These are phyloP conservation scores for Ensete glaucum DNA, from an alignment of 176 grass and related monocot species.

Conservation along the genomic window DNA sequence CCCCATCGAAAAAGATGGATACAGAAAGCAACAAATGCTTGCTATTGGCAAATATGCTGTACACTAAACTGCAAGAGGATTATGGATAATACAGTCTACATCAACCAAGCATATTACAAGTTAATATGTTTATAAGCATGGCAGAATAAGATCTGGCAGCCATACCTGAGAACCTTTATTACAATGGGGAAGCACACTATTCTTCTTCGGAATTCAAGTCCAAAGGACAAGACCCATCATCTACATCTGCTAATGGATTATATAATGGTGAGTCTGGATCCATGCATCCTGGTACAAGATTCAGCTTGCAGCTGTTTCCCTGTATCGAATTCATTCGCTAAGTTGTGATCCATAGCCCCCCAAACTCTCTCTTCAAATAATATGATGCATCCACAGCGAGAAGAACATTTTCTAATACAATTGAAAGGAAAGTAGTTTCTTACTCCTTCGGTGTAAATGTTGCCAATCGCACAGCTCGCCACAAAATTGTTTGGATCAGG, in stretches of 20 bases:
- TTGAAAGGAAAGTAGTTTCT: slow-evolving; percentile 8
- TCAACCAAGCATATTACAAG: not conserved
- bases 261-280: slow-evolving; percentile 60
- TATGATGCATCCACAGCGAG: not conserved
- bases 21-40: too few relatives aligned
- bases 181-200: not conserved
- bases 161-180: not conserved
- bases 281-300: slow-evolving; percentile 72
- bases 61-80: too few relatives aligned
- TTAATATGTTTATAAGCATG: too few relatives aligned
- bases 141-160: not conserved
- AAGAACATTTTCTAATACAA: not conserved
- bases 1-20: too few relatives aligned
- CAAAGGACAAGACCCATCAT: slow-evolving; percentile 64
- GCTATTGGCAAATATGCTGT: too few relatives aligned
- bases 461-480: slow-evolving; percentile 68
- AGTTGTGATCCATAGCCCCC: not conserved
- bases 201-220: slow-evolving; percentile 38
- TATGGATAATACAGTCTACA: not conserved
- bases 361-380: not conserved
- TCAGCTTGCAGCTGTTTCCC: slow-evolving; percentile 83
- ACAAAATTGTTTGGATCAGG: slow-evolving; percentile 68
- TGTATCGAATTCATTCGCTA: not conserved
- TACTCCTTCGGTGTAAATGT: slow-evolving; percentile 72
- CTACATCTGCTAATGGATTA: slow-evolving; percentile 59